A percentile compares a stretch with the other conserved stretches of the same genome.
Conservation (phyloP, 2,329 filamentous ascomycete species). For the Mycosphaerelloides madeirae region DNA sequence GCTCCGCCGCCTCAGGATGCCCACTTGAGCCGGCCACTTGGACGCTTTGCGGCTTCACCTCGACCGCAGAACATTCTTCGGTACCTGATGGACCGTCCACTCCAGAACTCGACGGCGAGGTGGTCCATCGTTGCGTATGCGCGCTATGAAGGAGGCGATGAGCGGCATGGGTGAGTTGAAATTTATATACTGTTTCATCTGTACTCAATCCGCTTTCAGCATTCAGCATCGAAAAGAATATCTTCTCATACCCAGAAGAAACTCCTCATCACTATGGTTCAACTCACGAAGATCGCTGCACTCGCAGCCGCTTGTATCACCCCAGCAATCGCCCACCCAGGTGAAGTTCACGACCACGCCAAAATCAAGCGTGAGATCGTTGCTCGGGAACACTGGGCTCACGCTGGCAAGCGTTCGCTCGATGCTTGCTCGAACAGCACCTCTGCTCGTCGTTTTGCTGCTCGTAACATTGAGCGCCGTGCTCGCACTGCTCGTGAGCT, state of each 20-base stretch:
- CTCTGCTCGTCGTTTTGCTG: slow-evolving; percentile 11
- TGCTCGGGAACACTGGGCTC: slow-evolving; percentile 22
- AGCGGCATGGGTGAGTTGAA: neutral
- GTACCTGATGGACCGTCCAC: neutral
- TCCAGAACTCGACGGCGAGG: no score
- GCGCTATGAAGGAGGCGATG: slow-evolving; percentile 1
- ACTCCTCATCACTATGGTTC: slow-evolving; percentile 8
- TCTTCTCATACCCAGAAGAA: no score
- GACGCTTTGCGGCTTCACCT: neutral
- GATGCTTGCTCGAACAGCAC: slow-evolving; percentile 12
- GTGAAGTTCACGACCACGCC: slow-evolving; percentile 31
- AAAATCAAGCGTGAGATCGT: slow-evolving; percentile 30
- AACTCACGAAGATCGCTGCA: slow-evolving; percentile 13
- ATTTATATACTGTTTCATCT: neutral
- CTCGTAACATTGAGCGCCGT: slow-evolving; percentile 11
- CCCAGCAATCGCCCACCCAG: slow-evolving; percentile 29
- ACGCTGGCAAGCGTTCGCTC: slow-evolving; percentile 12
- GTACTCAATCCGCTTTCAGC: no score
- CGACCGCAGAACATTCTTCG: neutral
- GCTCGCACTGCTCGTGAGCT: slow-evolving; percentile 11
- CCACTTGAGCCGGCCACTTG: slow-evolving; percentile 2
- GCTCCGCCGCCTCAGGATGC: neutral
- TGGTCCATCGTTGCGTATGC: no score
- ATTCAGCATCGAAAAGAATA: no score
- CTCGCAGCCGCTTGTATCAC: slow-evolving; percentile 14